Evolutionary conservation across 2,329 filamentous ascomycete species (phyloP).

Genomic region (Paraphoma sp.): DNA sequence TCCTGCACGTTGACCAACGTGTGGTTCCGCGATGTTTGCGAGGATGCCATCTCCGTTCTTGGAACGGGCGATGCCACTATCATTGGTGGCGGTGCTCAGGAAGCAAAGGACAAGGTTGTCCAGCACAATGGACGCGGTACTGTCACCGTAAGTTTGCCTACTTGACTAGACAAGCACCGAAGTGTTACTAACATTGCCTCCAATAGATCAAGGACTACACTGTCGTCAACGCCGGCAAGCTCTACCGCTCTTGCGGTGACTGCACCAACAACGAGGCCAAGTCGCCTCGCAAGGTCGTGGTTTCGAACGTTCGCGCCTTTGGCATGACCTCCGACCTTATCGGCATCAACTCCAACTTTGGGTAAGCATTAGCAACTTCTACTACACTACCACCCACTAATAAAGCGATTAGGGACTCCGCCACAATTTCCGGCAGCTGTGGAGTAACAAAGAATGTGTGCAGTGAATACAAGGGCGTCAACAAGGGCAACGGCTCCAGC

Average conservation of each 20-base stretch:
- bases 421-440: slow-evolving; percentile 52
- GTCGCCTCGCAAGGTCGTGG: slow-evolving; percentile 50
- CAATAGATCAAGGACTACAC: slow-evolving; percentile 47
- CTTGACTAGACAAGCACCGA: not conserved
- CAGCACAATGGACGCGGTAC: slow-evolving; percentile 45
- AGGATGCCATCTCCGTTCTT: slow-evolving; percentile 37
- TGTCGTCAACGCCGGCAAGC: slow-evolving; percentile 55
- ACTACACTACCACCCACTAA: too few relatives aligned
- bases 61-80: slow-evolving; percentile 38
- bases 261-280: slow-evolving; percentile 52
- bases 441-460: slow-evolving; percentile 28
- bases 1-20: slow-evolving; percentile 52
- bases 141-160: slow-evolving; percentile 6
- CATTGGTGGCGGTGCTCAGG: slow-evolving; percentile 45
- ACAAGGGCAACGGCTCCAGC: slow-evolving; percentile 24
- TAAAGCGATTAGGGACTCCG: slow-evolving; percentile 42
- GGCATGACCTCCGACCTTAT: slow-evolving; percentile 48
- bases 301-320: slow-evolving; percentile 51
- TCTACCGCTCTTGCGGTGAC: slow-evolving; percentile 58
- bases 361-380: slow-evolving; percentile 10
- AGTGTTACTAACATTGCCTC: not conserved
- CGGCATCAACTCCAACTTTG: slow-evolving; percentile 58
- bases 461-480: slow-evolving; percentile 30
- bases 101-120: slow-evolving; percentile 45
- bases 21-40: slow-evolving; percentile 43